Conservation (phyloP, 495 filamentous ascomycete genomes). For the Clavariopsis aquatica region DNA sequence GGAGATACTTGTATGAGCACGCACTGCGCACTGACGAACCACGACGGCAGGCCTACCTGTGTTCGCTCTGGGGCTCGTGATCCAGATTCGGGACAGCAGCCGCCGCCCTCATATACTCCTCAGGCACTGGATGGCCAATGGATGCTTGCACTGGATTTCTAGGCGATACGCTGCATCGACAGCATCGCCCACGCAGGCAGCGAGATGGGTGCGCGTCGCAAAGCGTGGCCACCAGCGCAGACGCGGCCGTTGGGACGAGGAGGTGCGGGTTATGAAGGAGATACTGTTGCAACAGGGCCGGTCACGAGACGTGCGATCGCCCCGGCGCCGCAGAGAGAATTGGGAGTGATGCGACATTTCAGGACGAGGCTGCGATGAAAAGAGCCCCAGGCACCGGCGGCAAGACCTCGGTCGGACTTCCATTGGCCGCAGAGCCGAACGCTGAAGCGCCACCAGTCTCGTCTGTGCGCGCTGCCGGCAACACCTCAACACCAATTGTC, state of each 20-base stretch:
- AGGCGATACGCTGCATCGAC: neutral
- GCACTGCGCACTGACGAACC: neutral
- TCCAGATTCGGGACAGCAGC: too few relatives aligned
- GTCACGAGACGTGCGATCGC: slow-evolving; percentile 1
- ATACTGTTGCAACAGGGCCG: neutral
- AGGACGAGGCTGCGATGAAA: neutral
- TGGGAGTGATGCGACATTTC: slow-evolving; percentile 5
- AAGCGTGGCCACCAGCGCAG: neutral
- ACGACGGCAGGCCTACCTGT: neutral
- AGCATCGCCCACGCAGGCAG: too few relatives aligned
- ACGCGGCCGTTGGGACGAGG: neutral
- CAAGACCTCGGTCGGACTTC: slow-evolving; percentile 1
- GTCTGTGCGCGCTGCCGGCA: slow-evolving; percentile 8
- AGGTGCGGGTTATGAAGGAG: neutral
- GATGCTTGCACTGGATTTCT: neutral
- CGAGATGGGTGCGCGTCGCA: too few relatives aligned
- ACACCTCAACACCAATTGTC: slow-evolving; percentile 34
- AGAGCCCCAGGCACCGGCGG: neutral
- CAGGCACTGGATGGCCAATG: neutral
- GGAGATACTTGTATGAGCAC: neutral
- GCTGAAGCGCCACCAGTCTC: slow-evolving; percentile 22
- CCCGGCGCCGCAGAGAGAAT: neutral
- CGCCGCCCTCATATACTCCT: neutral
- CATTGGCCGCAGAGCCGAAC: slow-evolving; percentile 11
- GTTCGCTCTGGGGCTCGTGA: neutral